Percentiles rank a stretch among this genome's conserved stretches.
These are phyloP conservation scores for Xylaria sp. DNA, from an alignment of 2,329 filamentous ascomycete species.

Conservation along the genomic window DNA sequence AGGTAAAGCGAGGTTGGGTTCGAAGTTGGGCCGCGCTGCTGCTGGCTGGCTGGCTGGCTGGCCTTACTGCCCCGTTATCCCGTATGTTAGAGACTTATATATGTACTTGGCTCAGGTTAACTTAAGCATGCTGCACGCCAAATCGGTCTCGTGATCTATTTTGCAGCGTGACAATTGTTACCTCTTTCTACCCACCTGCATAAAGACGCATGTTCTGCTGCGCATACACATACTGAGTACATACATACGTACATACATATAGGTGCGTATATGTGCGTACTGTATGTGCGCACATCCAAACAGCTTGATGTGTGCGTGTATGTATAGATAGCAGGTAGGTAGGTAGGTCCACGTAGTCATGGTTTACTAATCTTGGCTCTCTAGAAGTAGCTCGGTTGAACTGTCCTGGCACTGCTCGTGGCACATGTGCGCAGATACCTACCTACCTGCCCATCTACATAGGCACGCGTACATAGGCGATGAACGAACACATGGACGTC, in stretches of 20 bases:
- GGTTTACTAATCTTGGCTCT: background rate
- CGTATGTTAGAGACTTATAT: constrained; percentile 10
- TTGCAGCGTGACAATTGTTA: constrained; percentile 30
- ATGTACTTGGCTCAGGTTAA: background rate
- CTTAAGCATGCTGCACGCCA: constrained; percentile 31
- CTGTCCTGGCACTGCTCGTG: background rate
- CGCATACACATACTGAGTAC: constrained; percentile 9
- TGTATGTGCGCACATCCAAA: background rate
- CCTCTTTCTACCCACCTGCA: constrained; percentile 17
- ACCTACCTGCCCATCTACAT: background rate
- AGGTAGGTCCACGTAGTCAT: background rate
- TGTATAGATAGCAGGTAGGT: background rate
- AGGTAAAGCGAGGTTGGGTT: constrained; percentile 24
- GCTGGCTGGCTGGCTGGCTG: constrained; percentile 3
- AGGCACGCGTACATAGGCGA: background rate
- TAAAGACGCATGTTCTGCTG: constrained; percentile 8
- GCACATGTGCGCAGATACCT: background rate
- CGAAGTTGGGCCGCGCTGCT: constrained; percentile 37
- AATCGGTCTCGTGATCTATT: constrained; percentile 35
- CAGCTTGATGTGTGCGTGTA: background rate
- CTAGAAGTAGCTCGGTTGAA: background rate
- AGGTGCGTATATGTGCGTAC: background rate
- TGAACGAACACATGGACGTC: background rate
- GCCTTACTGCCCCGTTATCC: background rate
- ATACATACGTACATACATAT: background rate